These are phyloP conservation scores for Nemania abortiva DNA, from an alignment of 2,329 filamentous ascomycete genomes.

Conservation along the genomic window DNA sequence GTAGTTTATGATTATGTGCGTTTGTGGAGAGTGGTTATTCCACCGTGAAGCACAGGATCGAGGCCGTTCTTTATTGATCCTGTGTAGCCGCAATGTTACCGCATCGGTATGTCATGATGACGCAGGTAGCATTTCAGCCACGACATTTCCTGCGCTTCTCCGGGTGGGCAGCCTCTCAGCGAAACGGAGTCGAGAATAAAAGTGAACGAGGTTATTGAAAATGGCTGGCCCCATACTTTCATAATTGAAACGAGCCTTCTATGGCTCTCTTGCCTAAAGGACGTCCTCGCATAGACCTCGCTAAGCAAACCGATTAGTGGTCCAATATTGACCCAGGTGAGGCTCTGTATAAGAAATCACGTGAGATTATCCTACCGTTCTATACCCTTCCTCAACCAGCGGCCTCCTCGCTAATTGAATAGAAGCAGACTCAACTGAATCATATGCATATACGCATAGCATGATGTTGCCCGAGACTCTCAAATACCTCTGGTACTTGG, in stretches of 20 bases:
- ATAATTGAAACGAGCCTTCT: neutral
- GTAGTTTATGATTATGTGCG: neutral
- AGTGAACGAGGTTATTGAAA: neutral
- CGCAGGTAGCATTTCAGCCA: neutral
- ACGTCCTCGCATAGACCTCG: neutral
- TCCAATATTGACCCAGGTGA: neutral
- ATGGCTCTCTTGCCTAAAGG: neutral
- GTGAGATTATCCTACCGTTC: neutral
- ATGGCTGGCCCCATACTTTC: too few relatives aligned
- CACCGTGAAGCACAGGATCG: neutral
- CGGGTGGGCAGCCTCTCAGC: neutral
- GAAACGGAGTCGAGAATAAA: neutral
- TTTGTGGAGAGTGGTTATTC: neutral
- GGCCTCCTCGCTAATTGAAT: neutral
- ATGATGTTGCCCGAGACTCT: constrained; percentile 16
- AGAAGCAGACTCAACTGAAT: neutral
- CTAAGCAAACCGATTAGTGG: neutral
- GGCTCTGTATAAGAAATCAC: neutral
- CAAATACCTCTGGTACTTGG: constrained; percentile 26
- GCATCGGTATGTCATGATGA: constrained; percentile 4
- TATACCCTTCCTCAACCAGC: neutral
- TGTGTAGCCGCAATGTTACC: constrained; percentile 10
- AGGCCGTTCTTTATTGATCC: neutral
- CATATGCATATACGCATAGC: neutral
- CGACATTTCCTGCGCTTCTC: neutral